These are phyloP conservation scores for Nannizziopsis arthrosporioides DNA, from an alignment of 2,329 filamentous ascomycete genomes.

Conservation along the genomic window DNA sequence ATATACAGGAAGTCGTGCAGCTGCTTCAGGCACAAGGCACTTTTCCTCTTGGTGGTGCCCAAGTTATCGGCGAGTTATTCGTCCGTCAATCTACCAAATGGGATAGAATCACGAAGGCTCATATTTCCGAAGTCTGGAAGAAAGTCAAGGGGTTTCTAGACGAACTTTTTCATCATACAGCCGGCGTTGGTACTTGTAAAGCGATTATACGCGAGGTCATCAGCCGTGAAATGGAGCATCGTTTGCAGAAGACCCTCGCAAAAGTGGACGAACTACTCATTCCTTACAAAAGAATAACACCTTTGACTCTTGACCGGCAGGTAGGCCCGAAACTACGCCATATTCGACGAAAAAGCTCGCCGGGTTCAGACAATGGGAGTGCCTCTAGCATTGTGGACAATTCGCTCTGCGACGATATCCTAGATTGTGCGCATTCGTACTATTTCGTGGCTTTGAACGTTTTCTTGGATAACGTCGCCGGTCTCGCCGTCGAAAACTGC, in stretches of 20 bases:
- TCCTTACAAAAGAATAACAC: slow-evolving; percentile 17
- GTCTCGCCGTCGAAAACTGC: slow-evolving; percentile 30
- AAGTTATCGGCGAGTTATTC: slow-evolving; percentile 32
- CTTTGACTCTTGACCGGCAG: slow-evolving; percentile 15
- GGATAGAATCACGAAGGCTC: slow-evolving; percentile 21
- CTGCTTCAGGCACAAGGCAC: slow-evolving; percentile 22
- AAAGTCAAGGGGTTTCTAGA: slow-evolving; percentile 15
- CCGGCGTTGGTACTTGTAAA: slow-evolving; percentile 12
- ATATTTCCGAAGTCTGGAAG: slow-evolving; percentile 16
- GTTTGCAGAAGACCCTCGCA: slow-evolving; percentile 14
- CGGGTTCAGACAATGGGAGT: slow-evolving; percentile 1
- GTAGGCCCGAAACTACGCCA: slow-evolving; percentile 8
- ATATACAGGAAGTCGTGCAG: slow-evolving; percentile 13
- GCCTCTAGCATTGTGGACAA: slow-evolving; percentile 8
- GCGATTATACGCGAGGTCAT: slow-evolving; percentile 18
- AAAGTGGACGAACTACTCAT: slow-evolving; percentile 18
- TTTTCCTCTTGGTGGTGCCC: slow-evolving; percentile 31
- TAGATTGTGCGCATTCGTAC: slow-evolving; percentile 20
- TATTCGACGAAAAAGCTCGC: slow-evolving; percentile 8
- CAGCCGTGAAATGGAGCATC: slow-evolving; percentile 15
- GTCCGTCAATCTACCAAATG: slow-evolving; percentile 30
- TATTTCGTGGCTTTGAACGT: slow-evolving; percentile 21
- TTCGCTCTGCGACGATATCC: slow-evolving; percentile 14
- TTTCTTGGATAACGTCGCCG: slow-evolving; percentile 30
- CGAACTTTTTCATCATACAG: slow-evolving; percentile 17